Percentiles rank a stretch among this genome's conserved stretches.
Evolutionary conservation across 2,329 filamentous ascomycete genomes (phyloP).

Genomic region (Hysterium pulicare): DNA sequence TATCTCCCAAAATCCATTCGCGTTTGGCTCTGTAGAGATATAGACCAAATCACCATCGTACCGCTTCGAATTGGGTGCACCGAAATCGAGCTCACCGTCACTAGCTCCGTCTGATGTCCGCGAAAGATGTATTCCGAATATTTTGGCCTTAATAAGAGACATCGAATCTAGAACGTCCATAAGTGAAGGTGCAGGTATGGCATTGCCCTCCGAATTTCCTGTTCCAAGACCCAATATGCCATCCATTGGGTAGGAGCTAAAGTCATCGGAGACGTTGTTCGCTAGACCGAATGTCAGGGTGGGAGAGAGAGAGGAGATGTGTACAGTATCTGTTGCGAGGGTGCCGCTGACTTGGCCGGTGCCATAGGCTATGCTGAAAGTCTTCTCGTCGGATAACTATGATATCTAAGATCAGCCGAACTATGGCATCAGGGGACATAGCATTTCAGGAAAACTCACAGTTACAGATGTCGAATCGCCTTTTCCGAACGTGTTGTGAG

Average conservation of each 20-base stretch:
- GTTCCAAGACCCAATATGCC: conserved; percentile 79
- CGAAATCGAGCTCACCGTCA: conserved; percentile 76
- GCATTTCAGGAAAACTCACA: conserved; percentile 20
- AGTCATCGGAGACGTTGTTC: conserved; percentile 67
- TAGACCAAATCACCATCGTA: conserved; percentile 69
- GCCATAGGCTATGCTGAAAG: conserved; percentile 71
- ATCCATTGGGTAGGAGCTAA: conserved; percentile 77
- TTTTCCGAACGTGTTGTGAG: conserved; percentile 67
- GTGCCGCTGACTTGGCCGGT: conserved; percentile 69
- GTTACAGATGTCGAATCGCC: conserved; percentile 62
- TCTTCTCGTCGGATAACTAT: conserved; percentile 46
- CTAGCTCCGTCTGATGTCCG: conserved; percentile 63
- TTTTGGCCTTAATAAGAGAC: conserved; percentile 59
- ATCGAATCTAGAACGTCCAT: conserved; percentile 59
- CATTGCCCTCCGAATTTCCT: conserved; percentile 44
- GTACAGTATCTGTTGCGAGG: conserved; percentile 63
- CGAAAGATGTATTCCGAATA: conserved; percentile 70
- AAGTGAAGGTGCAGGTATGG: conserved; percentile 58
- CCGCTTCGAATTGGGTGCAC: conserved; percentile 62
- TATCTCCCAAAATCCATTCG: conserved; percentile 68
- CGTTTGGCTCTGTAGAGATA: conserved; percentile 50
- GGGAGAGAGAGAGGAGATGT: conserved; percentile 63
- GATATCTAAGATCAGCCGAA: conserved; percentile 6
- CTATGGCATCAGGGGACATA: background rate
- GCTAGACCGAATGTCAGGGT: conserved; percentile 70